These are phyloP conservation scores for Blastobotrys robertii DNA, from an alignment of 805 yeast genomes.

Conservation along the genomic window DNA sequence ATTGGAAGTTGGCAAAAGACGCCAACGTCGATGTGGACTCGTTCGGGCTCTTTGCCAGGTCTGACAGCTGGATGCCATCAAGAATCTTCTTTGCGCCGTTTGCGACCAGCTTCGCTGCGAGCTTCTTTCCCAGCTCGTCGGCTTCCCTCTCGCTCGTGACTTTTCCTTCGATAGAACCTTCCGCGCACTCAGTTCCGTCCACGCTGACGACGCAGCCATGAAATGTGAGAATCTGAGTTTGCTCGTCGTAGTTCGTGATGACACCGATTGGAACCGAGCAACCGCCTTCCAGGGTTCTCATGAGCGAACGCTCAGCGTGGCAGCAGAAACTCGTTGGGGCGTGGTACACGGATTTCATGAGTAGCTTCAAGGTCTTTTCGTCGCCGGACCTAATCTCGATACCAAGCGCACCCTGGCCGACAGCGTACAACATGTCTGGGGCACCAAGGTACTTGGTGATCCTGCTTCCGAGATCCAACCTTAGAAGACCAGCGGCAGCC, in stretches of 20 bases:
- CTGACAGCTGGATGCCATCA: conserved; percentile 51
- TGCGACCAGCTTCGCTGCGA: conserved; percentile 58
- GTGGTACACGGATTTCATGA: conserved; percentile 53
- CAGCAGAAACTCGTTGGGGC: conserved; percentile 62
- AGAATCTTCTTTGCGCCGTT: conserved; percentile 79
- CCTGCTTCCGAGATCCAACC: conserved; percentile 63
- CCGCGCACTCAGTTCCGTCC: conserved; percentile 67
- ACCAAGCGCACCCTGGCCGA: conserved; percentile 98
- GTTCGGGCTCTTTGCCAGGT: not conserved
- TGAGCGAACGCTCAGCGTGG: conserved; percentile 75
- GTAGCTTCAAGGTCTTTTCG: conserved; percentile 43
- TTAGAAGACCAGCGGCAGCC: conserved; percentile 84
- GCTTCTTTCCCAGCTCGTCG: conserved; percentile 51
- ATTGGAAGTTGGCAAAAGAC: not conserved
- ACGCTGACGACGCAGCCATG: conserved; percentile 74
- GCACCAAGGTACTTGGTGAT: conserved; percentile 63
- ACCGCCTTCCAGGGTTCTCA: conserved; percentile 91
- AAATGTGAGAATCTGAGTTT: conserved; percentile 39
- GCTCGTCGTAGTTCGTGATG: conserved; percentile 43
- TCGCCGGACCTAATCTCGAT: conserved; percentile 77
- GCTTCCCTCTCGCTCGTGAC: conserved; percentile 51
- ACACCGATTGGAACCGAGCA: conserved; percentile 98
- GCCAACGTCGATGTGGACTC: not conserved
- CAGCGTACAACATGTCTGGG: conserved; percentile 87
- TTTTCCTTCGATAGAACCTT: conserved; percentile 35